phyloP scores from a whole-genome alignment of 768 basidiomycete species.

The Boletellus emodensis region DNA sequence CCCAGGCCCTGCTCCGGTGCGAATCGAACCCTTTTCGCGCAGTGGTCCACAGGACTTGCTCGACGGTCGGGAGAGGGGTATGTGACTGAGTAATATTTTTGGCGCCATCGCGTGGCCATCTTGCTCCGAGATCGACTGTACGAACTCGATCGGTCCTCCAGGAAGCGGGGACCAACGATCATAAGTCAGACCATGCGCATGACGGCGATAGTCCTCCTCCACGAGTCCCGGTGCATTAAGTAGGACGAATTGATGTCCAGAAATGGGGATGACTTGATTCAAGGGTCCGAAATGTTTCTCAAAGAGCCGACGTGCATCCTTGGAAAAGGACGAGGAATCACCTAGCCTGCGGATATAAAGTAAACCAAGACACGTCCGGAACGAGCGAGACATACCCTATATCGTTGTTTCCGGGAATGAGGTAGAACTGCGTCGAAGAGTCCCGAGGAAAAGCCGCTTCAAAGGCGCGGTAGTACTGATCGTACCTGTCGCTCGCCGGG shows the following conservation, averaged over 20 bases:
- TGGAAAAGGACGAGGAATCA: constrained; percentile 45
- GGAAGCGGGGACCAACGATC: constrained; percentile 52
- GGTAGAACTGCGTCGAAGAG: constrained; percentile 42
- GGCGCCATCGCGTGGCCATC: constrained; percentile 10
- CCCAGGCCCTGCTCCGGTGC: constrained; percentile 71
- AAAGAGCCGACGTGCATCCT: constrained; percentile 56
- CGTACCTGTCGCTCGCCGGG: constrained; percentile 45
- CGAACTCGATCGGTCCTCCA: constrained; percentile 57
- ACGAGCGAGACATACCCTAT: constrained; percentile 46
- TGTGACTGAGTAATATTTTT: constrained; percentile 75
- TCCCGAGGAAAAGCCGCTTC: constrained; percentile 52
- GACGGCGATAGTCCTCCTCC: constrained; percentile 74
- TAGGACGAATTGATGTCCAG: constrained; percentile 68
- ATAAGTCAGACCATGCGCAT: constrained; percentile 46
- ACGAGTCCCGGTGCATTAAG: constrained; percentile 77
- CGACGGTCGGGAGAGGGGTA: constrained; percentile 77
- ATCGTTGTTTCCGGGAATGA: constrained; percentile 81
- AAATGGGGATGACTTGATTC: constrained; percentile 57
- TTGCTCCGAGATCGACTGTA: constrained; percentile 42
- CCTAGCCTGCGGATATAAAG: constrained; percentile 44
- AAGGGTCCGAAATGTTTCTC: constrained; percentile 61
- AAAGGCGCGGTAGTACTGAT: constrained; percentile 56
- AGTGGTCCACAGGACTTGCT: constrained; percentile 72
- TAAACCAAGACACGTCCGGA: neutral
- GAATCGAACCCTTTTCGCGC: constrained; percentile 69